Conservation (phyloP, 2,329 filamentous ascomycete genomes). For the Pseudogymnoascus sp. region DNA sequence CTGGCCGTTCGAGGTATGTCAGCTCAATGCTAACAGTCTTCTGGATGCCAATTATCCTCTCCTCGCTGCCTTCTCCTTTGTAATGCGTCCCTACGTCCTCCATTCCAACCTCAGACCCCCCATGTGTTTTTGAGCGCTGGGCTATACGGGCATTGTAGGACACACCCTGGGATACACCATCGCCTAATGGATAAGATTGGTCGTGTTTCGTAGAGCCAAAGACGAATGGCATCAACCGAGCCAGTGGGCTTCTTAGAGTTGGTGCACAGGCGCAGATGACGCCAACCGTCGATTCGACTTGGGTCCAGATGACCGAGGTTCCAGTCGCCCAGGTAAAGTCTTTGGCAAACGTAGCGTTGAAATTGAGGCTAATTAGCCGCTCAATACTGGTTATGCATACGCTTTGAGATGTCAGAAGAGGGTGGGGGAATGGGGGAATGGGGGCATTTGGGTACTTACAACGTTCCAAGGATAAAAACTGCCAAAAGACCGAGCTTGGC, state of each 20-base stretch:
- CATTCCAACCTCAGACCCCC: not conserved
- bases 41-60: slow-evolving; percentile 16
- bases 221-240: slow-evolving; percentile 8
- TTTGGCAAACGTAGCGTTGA: slow-evolving; percentile 7
- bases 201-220: not conserved
- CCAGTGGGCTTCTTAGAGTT: slow-evolving; percentile 14
- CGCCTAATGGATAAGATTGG: slow-evolving; percentile 5
- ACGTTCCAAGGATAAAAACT: slow-evolving; percentile 2
- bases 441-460: not conserved
- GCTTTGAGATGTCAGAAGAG: slow-evolving; percentile 7
- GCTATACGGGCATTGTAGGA: not conserved
- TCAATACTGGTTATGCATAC: slow-evolving; percentile 15
- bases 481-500: slow-evolving; percentile 7
- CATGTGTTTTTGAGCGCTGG: not conserved
- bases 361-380: slow-evolving; percentile 17
- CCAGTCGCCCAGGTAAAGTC: slow-evolving; percentile 13
- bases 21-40: slow-evolving; percentile 12
- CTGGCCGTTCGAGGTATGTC: not conserved
- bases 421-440: not conserved
- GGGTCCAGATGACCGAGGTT: slow-evolving; percentile 17
- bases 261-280: slow-evolving; percentile 17
- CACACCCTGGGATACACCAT: not conserved
- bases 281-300: slow-evolving; percentile 16
- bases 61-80: slow-evolving; percentile 12
- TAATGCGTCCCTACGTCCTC: not conserved